These are phyloP conservation scores for Ceratopteris richardii DNA, from an alignment of 75 land plant species.

Conservation along the genomic window DNA sequence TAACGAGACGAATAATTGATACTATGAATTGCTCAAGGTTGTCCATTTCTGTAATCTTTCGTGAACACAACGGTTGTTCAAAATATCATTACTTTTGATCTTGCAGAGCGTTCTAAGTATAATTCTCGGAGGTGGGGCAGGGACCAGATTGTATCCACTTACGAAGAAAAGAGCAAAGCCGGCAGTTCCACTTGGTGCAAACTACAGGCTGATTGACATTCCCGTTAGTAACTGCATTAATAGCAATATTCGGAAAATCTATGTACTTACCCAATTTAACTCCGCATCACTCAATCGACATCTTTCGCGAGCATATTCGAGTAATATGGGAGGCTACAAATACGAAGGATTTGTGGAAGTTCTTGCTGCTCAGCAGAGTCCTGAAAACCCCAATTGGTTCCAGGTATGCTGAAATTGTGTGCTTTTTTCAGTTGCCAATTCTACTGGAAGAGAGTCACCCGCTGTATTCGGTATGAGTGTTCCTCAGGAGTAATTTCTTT, in stretches of 20 bases:
- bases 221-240: slow-evolving; percentile 99
- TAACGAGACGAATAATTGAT: no score
- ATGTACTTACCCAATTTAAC: slow-evolving; percentile 97
- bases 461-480: no score
- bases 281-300: slow-evolving; percentile 98
- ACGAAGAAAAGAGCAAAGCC: slow-evolving; percentile 99
- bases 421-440: no score
- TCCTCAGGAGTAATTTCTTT: no score
- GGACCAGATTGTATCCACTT: slow-evolving; percentile 88
- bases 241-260: slow-evolving; percentile 89
- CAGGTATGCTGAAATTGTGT: slow-evolving; percentile 42
- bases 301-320: slow-evolving; percentile 91
- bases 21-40: no score
- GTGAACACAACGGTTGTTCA: no score
- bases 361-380: slow-evolving; percentile 99
- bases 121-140: slow-evolving; percentile 99
- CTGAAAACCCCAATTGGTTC: slow-evolving; percentile 99
- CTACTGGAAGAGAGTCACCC: no score
- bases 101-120: slow-evolving; percentile 62
- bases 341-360: slow-evolving; percentile 99
- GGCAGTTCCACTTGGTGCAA: slow-evolving; percentile 98
- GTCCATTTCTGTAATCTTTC: no score
- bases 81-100: no score
- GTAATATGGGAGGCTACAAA: slow-evolving; percentile 99
- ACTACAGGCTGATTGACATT: slow-evolving; percentile 94